Evolutionary conservation across 345 rosid genomes (phyloP), one percentile per base, ranked within the genome.

Genomic region (Rubroshorea leprosula): DNA sequence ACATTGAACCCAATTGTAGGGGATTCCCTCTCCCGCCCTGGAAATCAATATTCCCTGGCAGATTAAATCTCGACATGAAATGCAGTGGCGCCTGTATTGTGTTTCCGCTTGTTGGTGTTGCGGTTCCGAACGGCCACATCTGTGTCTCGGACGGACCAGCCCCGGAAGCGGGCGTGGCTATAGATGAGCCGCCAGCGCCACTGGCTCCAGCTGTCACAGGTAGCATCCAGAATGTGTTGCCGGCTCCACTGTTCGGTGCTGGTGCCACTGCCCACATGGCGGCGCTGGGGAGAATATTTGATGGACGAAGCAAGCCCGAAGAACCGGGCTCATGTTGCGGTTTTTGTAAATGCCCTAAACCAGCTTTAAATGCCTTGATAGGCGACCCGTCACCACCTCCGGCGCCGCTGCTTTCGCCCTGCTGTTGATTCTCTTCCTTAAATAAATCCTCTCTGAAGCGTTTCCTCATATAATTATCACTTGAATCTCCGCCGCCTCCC

Each of bases 181-280:
- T 29, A 0, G 76, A 59, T 23, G 71, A 73, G n/a, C n/a, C n/a
- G n/a, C n/a, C n/a, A n/a, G n/a, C n/a, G 16, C 58, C 74, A 13
- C 71, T 68, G 0, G 64, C 54, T 0, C 75, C 72, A 0, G 76
- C 67, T 0, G 70, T 74, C 55, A 83, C 80, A 2, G 89, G 89
- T 4, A 82, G 78, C 90, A 87, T 84, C 95, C 95, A 84, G 47
- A 75, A 80, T 3, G 86, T 72, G 80, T 63, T 82, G 0, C 82
- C 87, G 0, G 83, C 52, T 0, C 78, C 75, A 27, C 80, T 73
- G 31, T 48, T 73, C 0, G 79, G 73, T 16, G 74, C 78, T 22
- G 86, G 84, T 6, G 79, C 71, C 47, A 83, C 81, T 12, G 95
- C 88, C 95, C 95, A 87, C 90, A 82, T 83, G 55, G 90, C 84